Percentiles rank a stretch among this genome's conserved stretches.
phyloP scores from a whole-genome alignment of 768 basidiomycete species.

The Boletus fagicola region DNA sequence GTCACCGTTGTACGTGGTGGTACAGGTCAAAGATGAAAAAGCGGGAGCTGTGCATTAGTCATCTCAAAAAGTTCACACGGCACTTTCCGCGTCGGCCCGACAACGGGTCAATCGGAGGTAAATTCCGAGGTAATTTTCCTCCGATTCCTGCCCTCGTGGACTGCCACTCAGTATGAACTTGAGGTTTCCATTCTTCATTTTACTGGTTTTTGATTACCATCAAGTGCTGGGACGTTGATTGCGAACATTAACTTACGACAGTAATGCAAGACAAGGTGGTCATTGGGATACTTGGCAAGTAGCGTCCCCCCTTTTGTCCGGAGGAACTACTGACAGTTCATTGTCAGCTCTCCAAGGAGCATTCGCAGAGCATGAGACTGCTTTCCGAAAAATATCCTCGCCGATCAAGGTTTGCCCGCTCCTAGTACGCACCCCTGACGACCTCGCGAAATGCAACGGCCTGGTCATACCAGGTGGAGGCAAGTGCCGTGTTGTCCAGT shows the following conservation, averaged over 20 bases:
- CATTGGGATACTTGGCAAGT: conserved; percentile 55
- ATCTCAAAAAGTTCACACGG: conserved; percentile 26
- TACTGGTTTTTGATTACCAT: not conserved
- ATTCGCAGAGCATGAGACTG: conserved; percentile 81
- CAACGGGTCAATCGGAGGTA: not conserved
- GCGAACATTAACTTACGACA: not conserved
- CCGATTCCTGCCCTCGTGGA: not conserved
- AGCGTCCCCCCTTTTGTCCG: not conserved
- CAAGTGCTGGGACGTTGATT: not conserved
- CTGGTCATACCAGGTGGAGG: conserved; percentile 94
- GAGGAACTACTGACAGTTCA: not conserved
- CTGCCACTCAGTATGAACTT: conserved; percentile 1
- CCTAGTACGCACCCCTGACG: conserved; percentile 72
- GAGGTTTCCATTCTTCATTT: not conserved
- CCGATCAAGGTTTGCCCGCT: conserved; percentile 45
- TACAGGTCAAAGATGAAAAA: conserved; percentile 37
- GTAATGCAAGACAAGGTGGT: conserved; percentile 20
- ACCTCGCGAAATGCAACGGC: conserved; percentile 74
- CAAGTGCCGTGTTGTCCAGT: conserved; percentile 26
- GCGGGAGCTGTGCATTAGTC: conserved; percentile 26
- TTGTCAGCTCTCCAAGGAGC: conserved; percentile 85
- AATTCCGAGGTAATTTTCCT: not conserved
- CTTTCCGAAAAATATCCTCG: conserved; percentile 56
- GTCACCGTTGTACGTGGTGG: conserved; percentile 27
- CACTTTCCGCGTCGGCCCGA: conserved; percentile 19